phyloP scores from a whole-genome alignment of 1,139 yeast species.

The Saccharomycopsis crataegensis region DNA sequence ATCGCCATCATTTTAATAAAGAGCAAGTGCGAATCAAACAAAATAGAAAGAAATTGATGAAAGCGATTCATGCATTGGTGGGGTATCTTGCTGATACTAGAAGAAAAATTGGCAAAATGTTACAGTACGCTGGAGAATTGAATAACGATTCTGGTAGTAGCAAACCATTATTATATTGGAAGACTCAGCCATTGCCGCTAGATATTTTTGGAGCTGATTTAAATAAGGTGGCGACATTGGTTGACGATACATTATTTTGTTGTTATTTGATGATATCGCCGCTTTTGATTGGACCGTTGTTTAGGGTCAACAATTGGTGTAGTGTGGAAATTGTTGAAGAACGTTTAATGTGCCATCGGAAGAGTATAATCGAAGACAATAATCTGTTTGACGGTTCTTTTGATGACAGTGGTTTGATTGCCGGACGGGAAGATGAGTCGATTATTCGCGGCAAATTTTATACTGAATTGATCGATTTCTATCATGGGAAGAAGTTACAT shows the following conservation, averaged over 20 bases:
- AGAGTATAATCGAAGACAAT: slow-evolving; percentile 39
- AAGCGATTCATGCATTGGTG: slow-evolving; percentile 45
- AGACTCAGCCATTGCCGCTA: slow-evolving; percentile 24
- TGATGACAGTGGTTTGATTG: not conserved
- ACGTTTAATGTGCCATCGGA: slow-evolving; percentile 22
- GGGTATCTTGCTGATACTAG: slow-evolving; percentile 48
- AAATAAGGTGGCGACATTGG: slow-evolving; percentile 37
- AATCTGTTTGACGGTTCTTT: no score
- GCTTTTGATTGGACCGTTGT: slow-evolving; percentile 72
- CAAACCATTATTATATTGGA: slow-evolving; percentile 18
- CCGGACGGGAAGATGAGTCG: not conserved
- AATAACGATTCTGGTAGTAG: slow-evolving; percentile 16
- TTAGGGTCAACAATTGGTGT: slow-evolving; percentile 70
- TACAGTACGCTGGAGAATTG: slow-evolving; percentile 19
- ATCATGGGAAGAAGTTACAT: slow-evolving; percentile 57
- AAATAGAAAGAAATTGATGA: slow-evolving; percentile 26
- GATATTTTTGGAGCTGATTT: slow-evolving; percentile 28
- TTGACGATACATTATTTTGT: slow-evolving; percentile 75
- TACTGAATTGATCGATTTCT: slow-evolving; percentile 74
- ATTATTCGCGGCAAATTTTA: slow-evolving; percentile 31
- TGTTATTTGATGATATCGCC: slow-evolving; percentile 66
- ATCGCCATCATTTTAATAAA: not conserved
- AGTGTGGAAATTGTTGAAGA: slow-evolving; percentile 53
- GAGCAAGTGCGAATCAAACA: slow-evolving; percentile 20
- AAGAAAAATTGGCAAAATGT: slow-evolving; percentile 34